Percentiles rank a stretch among this genome's conserved stretches.
Evolutionary conservation across 2,329 filamentous ascomycete species (phyloP).

Genomic region (Xylaria sp.): DNA sequence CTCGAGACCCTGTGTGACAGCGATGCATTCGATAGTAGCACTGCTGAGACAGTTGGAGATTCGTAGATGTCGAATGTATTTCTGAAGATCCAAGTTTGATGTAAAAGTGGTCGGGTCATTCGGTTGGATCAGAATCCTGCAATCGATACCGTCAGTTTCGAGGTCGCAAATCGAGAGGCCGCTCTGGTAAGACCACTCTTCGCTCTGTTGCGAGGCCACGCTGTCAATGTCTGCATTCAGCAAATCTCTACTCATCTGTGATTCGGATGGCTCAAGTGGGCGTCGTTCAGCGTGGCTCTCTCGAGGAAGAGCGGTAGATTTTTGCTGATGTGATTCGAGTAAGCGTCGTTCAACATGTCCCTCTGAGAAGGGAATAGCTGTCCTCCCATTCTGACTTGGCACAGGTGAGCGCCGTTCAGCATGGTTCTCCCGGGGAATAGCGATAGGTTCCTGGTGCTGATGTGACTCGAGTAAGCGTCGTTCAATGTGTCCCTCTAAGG

Average conservation of each 20-base stretch:
- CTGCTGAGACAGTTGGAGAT: no score
- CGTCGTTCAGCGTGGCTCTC: no score
- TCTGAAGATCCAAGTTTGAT: neutral
- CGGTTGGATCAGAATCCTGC: slow-evolving; percentile 6
- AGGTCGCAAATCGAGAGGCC: neutral
- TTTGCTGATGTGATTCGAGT: no score
- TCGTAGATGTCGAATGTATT: neutral
- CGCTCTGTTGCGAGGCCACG: neutral
- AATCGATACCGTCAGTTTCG: neutral
- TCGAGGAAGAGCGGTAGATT: no score
- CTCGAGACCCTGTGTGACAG: neutral
- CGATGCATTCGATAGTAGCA: neutral
- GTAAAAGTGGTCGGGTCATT: neutral
- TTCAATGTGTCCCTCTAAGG: neutral
- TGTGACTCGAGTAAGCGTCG: neutral
- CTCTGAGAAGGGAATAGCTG: no score
- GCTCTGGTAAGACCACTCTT: neutral
- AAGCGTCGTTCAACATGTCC: no score
- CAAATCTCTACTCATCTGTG: no score
- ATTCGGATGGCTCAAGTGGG: no score
- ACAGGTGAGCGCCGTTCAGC: no score
- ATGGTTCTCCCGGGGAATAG: no score
- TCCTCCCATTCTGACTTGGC: no score
- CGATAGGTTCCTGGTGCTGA: no score
- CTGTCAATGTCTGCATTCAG: neutral